Evolutionary conservation across 192 early-diverging fungal genomes (phyloP), one percentile per base, ranked within the genome.

Genomic region (Umbelopsis isabellina): DNA sequence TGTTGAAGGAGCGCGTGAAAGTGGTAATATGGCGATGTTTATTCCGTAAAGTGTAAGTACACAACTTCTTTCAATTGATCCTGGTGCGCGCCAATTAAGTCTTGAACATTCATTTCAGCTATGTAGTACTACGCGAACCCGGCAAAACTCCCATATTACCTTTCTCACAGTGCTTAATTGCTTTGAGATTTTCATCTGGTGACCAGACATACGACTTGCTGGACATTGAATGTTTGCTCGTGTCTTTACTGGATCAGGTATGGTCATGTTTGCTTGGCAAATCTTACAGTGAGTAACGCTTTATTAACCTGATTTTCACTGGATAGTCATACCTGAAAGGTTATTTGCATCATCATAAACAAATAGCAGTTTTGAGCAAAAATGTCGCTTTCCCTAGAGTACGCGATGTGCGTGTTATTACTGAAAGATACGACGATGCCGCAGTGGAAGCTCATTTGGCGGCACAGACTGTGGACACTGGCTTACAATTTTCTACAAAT

Each of bases 181-280:
- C 81, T 0, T 75, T 75, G 18, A 51, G 50, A 13, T 45, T 47
- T 22, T 65, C 82, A 25, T 77, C 72, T 0, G 49, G 45, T 20
- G 75, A 83, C 50, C 18, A 46, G 11, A 49, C 49, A 3, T 75
- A 58, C 25, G 79, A 79, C 41, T 66, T 81, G 5, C 47, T 55
- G 9, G 84, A 83, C 45, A 27, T 77, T 20, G 82, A 84, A 35
- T 69, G 68, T 50, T 73, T 83, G 0, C 66, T 80, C 16, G 80
- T 80, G 0, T 82, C 84, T 10, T 65, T 86, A 1, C 46, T 86
- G 8, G 80, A 80, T 51, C 84, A 86, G 79, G 84, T 84, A 78
- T 45, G 9, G 69, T 11, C 55, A 30, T 30, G 3, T 30, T 30
- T 30, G 27, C 27, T 30, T 30, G 27, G 27, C 27, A 30, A 30